A percentile compares a stretch with the other conserved stretches of the same genome.
Evolutionary conservation across 495 filamentous ascomycete species (phyloP).

Genomic region (Amniculicola lignicola): DNA sequence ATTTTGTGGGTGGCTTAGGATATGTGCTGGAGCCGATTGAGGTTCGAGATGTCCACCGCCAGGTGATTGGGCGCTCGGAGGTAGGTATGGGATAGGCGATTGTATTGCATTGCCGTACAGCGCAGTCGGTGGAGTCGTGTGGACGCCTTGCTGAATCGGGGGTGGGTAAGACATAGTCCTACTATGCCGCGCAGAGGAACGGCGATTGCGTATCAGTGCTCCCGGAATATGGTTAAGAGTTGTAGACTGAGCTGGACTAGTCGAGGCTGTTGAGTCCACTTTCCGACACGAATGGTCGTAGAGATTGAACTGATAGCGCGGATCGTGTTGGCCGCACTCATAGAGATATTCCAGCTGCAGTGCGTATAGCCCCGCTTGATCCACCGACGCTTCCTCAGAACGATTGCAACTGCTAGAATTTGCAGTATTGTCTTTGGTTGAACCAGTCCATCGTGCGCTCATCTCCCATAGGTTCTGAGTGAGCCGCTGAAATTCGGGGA

Average conservation of each 20-base stretch:
- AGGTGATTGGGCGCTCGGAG: background rate
- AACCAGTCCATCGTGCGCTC: background rate
- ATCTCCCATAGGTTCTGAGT: constrained; percentile 1
- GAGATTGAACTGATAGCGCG: background rate
- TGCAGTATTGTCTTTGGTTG: too few relatives aligned
- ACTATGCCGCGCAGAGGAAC: background rate
- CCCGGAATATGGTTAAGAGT: background rate
- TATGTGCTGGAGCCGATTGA: background rate
- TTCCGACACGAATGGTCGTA: constrained; percentile 4
- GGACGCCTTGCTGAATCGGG: background rate
- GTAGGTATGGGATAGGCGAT: background rate
- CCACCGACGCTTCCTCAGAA: background rate
- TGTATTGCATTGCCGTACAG: background rate
- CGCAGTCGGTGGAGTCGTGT: background rate
- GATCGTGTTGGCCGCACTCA: background rate
- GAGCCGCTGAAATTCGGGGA: background rate
- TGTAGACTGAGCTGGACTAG: background rate
- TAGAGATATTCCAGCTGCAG: background rate
- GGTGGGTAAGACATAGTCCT: too few relatives aligned
- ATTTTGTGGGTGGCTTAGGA: background rate
- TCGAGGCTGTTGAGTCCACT: background rate
- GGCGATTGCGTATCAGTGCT: background rate
- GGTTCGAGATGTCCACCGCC: background rate
- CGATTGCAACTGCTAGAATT: background rate
- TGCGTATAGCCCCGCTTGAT: constrained; percentile 4